Percentiles rank a stretch among this genome's conserved stretches.
Conservation (phyloP, 2,329 filamentous ascomycete species). For the Colletotrichum orchidophilum region DNA sequence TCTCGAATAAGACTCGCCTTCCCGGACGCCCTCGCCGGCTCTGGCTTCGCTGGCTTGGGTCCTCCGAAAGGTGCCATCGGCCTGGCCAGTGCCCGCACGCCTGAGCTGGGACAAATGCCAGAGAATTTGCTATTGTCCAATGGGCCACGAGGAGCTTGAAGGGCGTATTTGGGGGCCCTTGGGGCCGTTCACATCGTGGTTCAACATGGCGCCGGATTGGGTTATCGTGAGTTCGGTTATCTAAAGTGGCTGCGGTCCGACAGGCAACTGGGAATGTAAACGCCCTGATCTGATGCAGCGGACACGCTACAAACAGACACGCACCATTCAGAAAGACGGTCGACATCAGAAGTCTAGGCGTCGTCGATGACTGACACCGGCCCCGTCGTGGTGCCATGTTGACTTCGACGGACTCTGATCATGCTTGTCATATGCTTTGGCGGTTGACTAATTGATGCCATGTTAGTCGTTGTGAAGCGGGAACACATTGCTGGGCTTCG, state of each 20-base stretch:
- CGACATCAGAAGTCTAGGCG: neutral
- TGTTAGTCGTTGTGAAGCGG: neutral
- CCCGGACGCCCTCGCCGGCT: neutral
- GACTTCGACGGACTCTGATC: neutral
- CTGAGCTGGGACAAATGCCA: neutral
- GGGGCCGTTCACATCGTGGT: neutral
- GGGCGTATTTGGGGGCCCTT: no score
- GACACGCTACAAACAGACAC: neutral
- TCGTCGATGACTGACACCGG: neutral
- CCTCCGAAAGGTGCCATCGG: neutral
- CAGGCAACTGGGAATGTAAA: neutral
- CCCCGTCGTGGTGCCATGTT: neutral
- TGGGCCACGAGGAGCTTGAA: neutral
- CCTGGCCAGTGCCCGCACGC: neutral
- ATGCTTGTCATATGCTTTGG: neutral
- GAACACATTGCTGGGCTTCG: neutral
- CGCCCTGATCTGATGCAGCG: neutral
- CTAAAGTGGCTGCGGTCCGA: neutral
- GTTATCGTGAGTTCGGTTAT: conserved; percentile 1
- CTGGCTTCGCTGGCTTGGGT: neutral
- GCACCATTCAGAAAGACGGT: neutral
- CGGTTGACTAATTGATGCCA: neutral
- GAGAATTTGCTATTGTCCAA: neutral
- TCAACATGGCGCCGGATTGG: neutral
- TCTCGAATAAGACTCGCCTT: neutral